phyloP scores from a whole-genome alignment of 2,329 filamentous ascomycete genomes.

The Alternaria triticina region DNA sequence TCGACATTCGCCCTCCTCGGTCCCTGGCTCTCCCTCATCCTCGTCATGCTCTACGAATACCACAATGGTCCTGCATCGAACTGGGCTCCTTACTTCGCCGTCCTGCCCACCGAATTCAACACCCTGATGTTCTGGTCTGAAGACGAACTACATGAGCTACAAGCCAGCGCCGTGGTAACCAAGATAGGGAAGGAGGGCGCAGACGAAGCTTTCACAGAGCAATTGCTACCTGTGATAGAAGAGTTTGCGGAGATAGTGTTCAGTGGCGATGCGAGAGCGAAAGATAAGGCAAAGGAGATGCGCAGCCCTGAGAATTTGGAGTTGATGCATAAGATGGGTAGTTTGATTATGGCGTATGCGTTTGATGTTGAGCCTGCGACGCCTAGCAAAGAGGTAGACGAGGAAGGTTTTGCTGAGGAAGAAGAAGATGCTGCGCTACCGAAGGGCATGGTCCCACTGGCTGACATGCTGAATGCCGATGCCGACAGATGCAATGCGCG shows the following conservation, averaged over 20 bases:
- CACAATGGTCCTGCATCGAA: slow-evolving; percentile 64
- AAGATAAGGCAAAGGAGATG: slow-evolving; percentile 48
- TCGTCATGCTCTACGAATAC: slow-evolving; percentile 81
- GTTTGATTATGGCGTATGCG: slow-evolving; percentile 89
- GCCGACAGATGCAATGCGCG: slow-evolving; percentile 78
- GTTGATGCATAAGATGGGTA: slow-evolving; percentile 80
- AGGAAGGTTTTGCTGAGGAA: slow-evolving; percentile 58
- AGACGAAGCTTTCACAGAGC: slow-evolving; percentile 69
- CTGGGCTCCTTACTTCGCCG: slow-evolving; percentile 80
- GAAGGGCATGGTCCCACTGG: slow-evolving; percentile 90
- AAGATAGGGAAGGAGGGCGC: slow-evolving; percentile 79
- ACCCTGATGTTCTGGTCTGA: slow-evolving; percentile 90
- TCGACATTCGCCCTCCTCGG: slow-evolving; percentile 47
- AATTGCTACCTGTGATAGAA: slow-evolving; percentile 61
- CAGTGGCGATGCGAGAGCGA: slow-evolving; percentile 44
- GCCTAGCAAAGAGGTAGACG: slow-evolving; percentile 60
- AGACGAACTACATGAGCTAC: slow-evolving; percentile 72
- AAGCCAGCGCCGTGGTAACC: slow-evolving; percentile 75
- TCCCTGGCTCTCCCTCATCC: slow-evolving; percentile 67
- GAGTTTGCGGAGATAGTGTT: slow-evolving; percentile 48
- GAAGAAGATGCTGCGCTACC: slow-evolving; percentile 57
- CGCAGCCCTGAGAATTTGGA: slow-evolving; percentile 57
- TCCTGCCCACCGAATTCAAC: slow-evolving; percentile 75
- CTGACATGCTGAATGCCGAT: slow-evolving; percentile 88
- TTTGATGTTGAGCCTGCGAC: slow-evolving; percentile 73